Evolutionary conservation across 148 eudicot species (phyloP).

Genomic region (Tetragonia tetragonoides): DNA sequence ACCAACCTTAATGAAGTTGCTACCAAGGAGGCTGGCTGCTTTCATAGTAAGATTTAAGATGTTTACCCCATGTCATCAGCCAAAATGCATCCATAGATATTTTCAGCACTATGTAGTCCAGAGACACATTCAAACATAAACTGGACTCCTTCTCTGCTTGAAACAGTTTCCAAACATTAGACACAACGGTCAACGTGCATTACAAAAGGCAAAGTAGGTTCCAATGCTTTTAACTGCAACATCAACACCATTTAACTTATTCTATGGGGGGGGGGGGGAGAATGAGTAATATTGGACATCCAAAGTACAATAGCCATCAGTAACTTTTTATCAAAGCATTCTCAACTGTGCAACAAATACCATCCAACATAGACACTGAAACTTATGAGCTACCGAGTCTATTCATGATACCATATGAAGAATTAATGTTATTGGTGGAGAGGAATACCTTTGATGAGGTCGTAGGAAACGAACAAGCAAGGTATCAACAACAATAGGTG

Average conservation of each 20-base stretch:
- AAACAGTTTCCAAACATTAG: conserved; percentile 14
- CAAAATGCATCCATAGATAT: conserved; percentile 88
- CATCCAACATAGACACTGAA: background rate
- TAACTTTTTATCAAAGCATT: background rate
- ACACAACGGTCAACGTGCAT: background rate
- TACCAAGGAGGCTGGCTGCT: conserved; percentile 3
- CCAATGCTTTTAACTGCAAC: conserved; percentile 3
- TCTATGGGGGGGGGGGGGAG: background rate
- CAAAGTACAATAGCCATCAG: background rate
- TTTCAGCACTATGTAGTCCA: conserved; percentile 52
- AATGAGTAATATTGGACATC: background rate
- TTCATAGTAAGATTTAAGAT: conserved; percentile 17
- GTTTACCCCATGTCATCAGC: conserved; percentile 99
- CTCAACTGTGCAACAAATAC: conserved; percentile 1
- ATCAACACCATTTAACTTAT: background rate
- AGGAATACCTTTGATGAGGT: conserved; percentile 90
- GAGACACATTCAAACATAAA: conserved; percentile 98
- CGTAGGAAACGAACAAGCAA: conserved; percentile 88
- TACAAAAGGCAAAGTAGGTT: background rate
- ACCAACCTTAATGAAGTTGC: conserved; percentile 4
- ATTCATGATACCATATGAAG: background rate
- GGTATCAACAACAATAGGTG: conserved; percentile 61
- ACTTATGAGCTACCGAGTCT: background rate
- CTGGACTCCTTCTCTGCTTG: conserved; percentile 95
- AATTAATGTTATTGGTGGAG: background rate